Conservation (phyloP, 352 stramenopile genomes). For the Globisporangium alternatum region DNA sequence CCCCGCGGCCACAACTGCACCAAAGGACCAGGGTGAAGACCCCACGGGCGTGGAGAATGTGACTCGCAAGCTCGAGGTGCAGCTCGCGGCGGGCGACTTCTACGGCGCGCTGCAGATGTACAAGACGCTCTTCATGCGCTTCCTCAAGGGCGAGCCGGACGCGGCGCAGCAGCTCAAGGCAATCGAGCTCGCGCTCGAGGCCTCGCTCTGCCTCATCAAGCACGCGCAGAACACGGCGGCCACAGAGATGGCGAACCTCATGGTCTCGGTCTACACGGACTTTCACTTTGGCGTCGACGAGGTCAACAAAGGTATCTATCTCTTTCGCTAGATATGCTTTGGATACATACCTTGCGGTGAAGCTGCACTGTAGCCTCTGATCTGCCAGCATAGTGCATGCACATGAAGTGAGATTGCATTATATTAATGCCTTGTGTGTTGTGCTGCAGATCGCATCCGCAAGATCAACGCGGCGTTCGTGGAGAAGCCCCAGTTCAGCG, state of each 20-base stretch:
- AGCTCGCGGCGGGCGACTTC: conserved; percentile 73
- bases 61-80: conserved; percentile 66
- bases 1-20: not conserved
- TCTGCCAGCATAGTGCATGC: not conserved
- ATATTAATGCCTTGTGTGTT: not conserved
- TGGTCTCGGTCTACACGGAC: conserved; percentile 71
- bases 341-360: not conserved
- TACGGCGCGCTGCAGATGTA: conserved; percentile 90
- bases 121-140: conserved; percentile 88
- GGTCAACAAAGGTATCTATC: conserved; percentile 41
- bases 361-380: conserved; percentile 11
- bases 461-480: conserved; percentile 61
- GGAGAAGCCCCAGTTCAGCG: conserved; percentile 64
- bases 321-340: not conserved
- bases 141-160: conserved; percentile 71
- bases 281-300: conserved; percentile 74
- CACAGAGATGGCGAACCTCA: conserved; percentile 77
- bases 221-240: conserved; percentile 76
- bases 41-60: conserved; percentile 72
- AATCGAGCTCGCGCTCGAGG: conserved; percentile 60
- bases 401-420: not conserved
- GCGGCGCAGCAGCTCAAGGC: conserved; percentile 57
- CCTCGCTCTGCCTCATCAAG: conserved; percentile 59
- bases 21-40: conserved; percentile 22
- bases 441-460: conserved; percentile 38